Evolutionary conservation across 768 basidiomycete genomes (phyloP).

Genomic region (Ephemerocybe angulata): DNA sequence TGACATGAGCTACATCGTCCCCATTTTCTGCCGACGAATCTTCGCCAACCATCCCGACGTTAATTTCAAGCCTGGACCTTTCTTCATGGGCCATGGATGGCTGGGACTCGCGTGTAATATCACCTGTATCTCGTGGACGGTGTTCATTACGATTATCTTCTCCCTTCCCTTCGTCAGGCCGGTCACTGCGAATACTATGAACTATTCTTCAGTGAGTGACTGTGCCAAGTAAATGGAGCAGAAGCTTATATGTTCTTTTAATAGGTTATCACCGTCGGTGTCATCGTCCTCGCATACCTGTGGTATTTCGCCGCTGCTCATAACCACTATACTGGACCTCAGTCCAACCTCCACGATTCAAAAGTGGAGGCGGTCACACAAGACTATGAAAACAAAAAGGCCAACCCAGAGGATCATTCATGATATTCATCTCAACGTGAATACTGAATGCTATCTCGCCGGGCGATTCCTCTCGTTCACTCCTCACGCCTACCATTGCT

Average conservation of each 20-base stretch:
- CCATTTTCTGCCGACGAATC: constrained; percentile 69
- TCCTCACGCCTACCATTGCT: background rate
- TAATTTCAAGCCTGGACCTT: constrained; percentile 80
- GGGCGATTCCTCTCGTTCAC: no score
- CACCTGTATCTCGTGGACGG: constrained; percentile 65
- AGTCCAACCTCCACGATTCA: constrained; percentile 43
- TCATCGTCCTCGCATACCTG: constrained; percentile 45
- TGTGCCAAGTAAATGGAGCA: background rate
- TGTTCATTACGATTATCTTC: constrained; percentile 69
- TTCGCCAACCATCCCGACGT: constrained; percentile 77
- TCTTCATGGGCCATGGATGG: constrained; percentile 73
- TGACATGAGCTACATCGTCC: constrained; percentile 79
- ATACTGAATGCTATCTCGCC: no score
- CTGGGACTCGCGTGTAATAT: constrained; percentile 60
- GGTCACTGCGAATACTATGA: constrained; percentile 71
- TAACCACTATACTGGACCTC: constrained; percentile 56
- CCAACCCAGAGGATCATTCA: background rate
- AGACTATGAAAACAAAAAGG: background rate
- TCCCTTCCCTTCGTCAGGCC: constrained; percentile 67
- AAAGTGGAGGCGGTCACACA: constrained; percentile 10
- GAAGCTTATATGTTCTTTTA: background rate
- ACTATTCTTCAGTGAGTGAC: constrained; percentile 66
- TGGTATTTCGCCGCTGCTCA: constrained; percentile 56
- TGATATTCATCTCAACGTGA: no score
- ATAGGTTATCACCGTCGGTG: constrained; percentile 50